Base-by-base conservation (phyloP, 306 rosid species). In the Vachellia collinsii region DNA sequence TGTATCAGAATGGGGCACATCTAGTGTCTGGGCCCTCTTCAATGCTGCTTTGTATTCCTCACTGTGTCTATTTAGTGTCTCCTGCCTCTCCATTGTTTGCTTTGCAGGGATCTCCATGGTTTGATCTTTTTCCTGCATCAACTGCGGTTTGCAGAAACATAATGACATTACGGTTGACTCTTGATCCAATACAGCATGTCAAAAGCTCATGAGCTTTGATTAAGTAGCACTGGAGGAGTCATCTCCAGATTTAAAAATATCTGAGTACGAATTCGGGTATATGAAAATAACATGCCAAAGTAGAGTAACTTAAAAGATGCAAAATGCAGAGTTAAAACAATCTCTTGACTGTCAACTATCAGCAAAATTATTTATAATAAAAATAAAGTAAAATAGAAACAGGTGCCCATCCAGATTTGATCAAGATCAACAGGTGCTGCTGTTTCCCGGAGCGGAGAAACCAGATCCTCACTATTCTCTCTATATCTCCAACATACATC, bases 71-170 rank as follows among this genome's bases (percentile, higher is more conserved):
- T 80, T 88, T 54, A 91, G 41, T 5, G 97, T 92, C 79, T 89
- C 84, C 77, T 89, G 94, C 39, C 98, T 87, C 86, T 83, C 92
- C 98, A 94, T 94, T 66, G 50, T 92, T 83, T 94, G 98, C 79
- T 88, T 88, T 34, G 82, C 83, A 6, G 98, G 98, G 67, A 90
- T 84, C 76, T 89, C 89, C 94, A 86, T 81, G 73, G 79, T 79
- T 9, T 78, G 42, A 77, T 90, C 90, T 77, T 88, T 91, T 85
- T 91, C 88, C 50, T n/a, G 80, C 83, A 94, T 82, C 86, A 94
- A 79, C 98, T 94, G 88, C 76, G 74, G 38, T 83, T 54, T 36
- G 80, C 7, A 37, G 77, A 77, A 72, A 75, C 70, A 71, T 38
- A 47, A 74, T 58, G 37, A 78, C 34, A 39, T 22, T 47, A 47